Evolutionary conservation across 208 protist genomes (phyloP).

Genomic region (Crithidia mellificae): DNA sequence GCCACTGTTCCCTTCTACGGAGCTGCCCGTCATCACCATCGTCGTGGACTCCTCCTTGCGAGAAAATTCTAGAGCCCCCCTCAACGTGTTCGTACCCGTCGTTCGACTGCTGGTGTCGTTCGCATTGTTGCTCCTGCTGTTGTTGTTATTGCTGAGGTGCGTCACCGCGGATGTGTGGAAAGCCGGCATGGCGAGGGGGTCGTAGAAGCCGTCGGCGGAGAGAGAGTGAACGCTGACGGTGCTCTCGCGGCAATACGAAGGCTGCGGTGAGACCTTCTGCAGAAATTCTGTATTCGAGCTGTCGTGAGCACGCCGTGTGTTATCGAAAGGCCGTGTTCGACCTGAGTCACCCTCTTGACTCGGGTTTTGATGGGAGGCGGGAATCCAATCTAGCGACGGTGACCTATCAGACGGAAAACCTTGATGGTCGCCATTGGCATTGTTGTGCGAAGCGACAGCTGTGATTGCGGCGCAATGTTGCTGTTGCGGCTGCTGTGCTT

Average conservation of each 20-base stretch:
- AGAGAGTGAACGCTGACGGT: slow-evolving; percentile 28
- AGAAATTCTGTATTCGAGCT: neutral
- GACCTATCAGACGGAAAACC: too few relatives aligned
- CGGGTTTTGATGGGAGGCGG: neutral
- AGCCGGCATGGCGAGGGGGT: slow-evolving; percentile 36
- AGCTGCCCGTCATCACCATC: slow-evolving; percentile 16
- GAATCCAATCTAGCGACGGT: neutral
- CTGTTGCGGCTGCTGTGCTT: too few relatives aligned
- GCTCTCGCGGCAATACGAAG: slow-evolving; percentile 14
- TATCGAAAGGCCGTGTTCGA: too few relatives aligned
- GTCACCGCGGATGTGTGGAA: too few relatives aligned
- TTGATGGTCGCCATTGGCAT: too few relatives aligned
- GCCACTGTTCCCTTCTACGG: neutral
- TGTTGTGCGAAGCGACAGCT: too few relatives aligned
- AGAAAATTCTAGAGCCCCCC: neutral
- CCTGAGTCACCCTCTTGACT: too few relatives aligned
- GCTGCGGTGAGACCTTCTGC: neutral
- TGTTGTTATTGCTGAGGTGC: too few relatives aligned
- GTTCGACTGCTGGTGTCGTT: too few relatives aligned
- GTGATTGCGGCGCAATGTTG: too few relatives aligned
- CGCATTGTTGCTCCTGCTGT: neutral
- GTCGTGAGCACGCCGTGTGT: too few relatives aligned
- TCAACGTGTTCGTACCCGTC: neutral
- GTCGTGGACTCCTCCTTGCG: neutral
- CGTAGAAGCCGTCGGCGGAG: slow-evolving; percentile 38